These are phyloP conservation scores for Penicillium argentinense DNA, from an alignment of 495 filamentous ascomycete species.

Conservation along the genomic window DNA sequence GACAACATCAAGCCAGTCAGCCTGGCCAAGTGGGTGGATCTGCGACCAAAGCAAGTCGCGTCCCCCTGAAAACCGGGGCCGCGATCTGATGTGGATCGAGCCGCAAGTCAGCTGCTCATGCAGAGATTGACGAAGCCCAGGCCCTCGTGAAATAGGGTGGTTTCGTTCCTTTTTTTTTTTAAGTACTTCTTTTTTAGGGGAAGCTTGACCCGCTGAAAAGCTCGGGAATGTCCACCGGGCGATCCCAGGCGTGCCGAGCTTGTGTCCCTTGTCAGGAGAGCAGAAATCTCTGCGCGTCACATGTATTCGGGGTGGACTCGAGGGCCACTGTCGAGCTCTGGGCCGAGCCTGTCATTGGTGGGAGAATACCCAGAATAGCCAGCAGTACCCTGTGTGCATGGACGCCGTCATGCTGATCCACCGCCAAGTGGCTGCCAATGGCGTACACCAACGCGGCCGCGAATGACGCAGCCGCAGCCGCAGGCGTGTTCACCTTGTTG, in stretches of 20 bases:
- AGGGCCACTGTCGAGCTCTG: background rate
- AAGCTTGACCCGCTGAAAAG: background rate
- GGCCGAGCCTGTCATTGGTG: constrained; percentile 38
- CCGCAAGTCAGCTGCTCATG: constrained; percentile 30
- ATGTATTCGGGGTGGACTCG: constrained; percentile 21
- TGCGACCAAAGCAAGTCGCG: background rate
- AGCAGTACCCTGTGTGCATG: constrained; percentile 7
- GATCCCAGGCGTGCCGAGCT: no score
- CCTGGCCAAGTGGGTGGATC: constrained; percentile 1
- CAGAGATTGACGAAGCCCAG: no score
- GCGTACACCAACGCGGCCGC: background rate
- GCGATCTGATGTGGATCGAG: constrained; percentile 22
- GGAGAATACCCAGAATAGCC: constrained; percentile 22
- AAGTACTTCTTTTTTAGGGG: background rate
- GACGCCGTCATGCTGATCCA: constrained; percentile 29
- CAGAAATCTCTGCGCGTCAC: constrained; percentile 40
- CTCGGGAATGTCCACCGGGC: background rate
- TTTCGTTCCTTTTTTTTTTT: no score
- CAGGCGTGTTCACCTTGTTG: no score
- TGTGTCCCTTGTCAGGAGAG: background rate
- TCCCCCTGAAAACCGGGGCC: constrained; percentile 22
- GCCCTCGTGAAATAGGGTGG: no score
- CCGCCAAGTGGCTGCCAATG: constrained; percentile 10
- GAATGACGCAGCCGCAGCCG: constrained; percentile 20
- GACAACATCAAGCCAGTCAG: constrained; percentile 3